phyloP scores from a whole-genome alignment of 2,329 filamentous ascomycete genomes.

The Lachnellula subtilissima region DNA sequence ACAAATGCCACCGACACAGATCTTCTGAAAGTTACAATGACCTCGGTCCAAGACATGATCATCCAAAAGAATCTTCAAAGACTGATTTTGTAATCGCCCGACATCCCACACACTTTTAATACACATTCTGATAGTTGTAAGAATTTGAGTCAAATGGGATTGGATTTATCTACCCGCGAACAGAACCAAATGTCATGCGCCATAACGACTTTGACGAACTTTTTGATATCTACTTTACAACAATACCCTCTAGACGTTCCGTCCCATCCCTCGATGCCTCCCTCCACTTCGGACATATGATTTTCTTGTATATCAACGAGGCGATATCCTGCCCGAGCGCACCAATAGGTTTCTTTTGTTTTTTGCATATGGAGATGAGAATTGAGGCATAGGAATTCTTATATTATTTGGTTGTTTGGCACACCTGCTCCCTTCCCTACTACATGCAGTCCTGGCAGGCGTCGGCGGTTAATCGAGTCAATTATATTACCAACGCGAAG shows the following conservation, averaged over 20 bases:
- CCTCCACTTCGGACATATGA: neutral
- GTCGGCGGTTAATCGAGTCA: neutral
- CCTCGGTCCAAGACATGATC: conserved; percentile 81
- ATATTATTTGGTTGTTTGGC: neutral
- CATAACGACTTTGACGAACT: conserved; percentile 1
- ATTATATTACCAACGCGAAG: too few relatives aligned
- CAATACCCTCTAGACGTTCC: neutral
- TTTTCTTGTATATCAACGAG: neutral
- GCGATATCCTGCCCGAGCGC: neutral
- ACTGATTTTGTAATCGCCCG: conserved; percentile 57
- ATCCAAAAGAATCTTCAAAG: conserved; percentile 79
- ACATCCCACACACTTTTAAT: neutral
- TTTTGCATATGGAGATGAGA: neutral
- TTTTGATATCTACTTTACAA: conserved; percentile 1
- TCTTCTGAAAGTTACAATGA: conserved; percentile 80
- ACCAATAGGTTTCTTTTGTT: neutral
- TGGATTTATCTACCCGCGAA: neutral
- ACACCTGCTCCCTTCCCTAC: neutral
- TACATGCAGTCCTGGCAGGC: neutral
- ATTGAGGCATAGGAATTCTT: neutral
- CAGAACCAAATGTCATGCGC: neutral
- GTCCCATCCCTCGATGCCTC: neutral
- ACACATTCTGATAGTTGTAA: neutral
- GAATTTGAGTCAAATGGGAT: neutral
- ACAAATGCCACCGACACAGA: conserved; percentile 63